Percentiles rank a stretch among this genome's conserved stretches.
phyloP scores from a whole-genome alignment of 2,329 filamentous ascomycete species.

The Botrytis fabae region DNA sequence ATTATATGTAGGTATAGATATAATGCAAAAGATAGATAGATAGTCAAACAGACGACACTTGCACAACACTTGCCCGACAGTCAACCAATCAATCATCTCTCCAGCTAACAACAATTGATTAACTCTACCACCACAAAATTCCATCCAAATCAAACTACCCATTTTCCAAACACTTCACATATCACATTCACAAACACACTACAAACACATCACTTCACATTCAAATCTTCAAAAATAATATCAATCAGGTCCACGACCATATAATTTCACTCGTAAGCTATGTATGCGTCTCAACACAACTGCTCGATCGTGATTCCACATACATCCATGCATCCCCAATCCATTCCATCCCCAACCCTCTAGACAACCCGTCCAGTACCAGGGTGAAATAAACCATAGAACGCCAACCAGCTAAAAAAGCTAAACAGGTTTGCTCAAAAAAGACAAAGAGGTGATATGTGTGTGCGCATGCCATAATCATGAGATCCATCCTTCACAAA shows the following conservation, averaged over 20 bases:
- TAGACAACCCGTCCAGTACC: conserved; percentile 19
- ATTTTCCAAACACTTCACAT: not conserved
- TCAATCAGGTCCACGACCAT: conserved; percentile 5
- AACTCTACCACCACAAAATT: not conserved
- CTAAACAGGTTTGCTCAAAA: conserved; percentile 3
- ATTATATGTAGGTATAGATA: no score
- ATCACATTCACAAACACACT: no score
- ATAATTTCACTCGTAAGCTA: conserved; percentile 17
- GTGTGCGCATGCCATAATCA: conserved; percentile 8
- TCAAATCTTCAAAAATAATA: not conserved
- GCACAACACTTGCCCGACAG: no score
- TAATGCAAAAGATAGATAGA: no score
- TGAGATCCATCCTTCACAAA: not conserved
- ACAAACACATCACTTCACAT: not conserved
- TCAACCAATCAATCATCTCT: not conserved
- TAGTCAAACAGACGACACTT: no score
- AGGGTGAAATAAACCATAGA: conserved; percentile 16
- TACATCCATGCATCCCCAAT: not conserved
- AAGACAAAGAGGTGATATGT: not conserved
- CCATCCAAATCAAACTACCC: not conserved
- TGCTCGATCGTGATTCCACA: conserved; percentile 12
- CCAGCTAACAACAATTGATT: accelerated
- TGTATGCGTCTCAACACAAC: conserved; percentile 14
- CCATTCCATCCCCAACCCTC: conserved; percentile 9
- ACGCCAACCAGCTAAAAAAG: conserved; percentile 14